Percentiles rank a stretch among this genome's conserved stretches.
Conservation (phyloP, 495 filamentous ascomycete genomes). For the Jackrogersella minutella region DNA sequence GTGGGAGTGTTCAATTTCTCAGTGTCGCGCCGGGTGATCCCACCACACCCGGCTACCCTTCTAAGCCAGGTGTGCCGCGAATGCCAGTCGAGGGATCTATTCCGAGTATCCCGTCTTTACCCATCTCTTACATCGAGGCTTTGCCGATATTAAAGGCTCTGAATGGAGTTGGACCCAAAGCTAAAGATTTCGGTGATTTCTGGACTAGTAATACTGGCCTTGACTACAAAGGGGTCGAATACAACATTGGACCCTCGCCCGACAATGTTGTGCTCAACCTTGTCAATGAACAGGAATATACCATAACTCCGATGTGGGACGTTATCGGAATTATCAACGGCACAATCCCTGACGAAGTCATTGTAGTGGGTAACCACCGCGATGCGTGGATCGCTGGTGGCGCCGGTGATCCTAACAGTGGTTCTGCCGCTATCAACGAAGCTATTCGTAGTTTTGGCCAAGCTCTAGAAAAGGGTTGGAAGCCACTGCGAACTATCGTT, state of each 20-base stretch:
- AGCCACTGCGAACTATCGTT: conserved; percentile 87
- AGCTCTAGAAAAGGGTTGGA: conserved; percentile 82
- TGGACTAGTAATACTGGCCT: conserved; percentile 79
- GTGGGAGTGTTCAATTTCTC: conserved; percentile 88
- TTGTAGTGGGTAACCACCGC: conserved; percentile 94
- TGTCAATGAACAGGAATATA: conserved; percentile 87
- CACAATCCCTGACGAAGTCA: conserved; percentile 79
- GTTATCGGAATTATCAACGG: conserved; percentile 95
- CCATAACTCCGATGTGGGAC: conserved; percentile 90
- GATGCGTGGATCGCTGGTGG: conserved; percentile 95
- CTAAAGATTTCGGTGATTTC: conserved; percentile 74
- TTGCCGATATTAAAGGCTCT: conserved; percentile 86
- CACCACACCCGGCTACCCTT: conserved; percentile 94
- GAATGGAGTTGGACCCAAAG: conserved; percentile 85
- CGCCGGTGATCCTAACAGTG: conserved; percentile 86
- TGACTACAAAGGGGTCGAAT: conserved; percentile 82
- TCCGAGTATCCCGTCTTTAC: conserved; percentile 88
- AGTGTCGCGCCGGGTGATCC: conserved; percentile 70
- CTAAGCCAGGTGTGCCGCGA: conserved; percentile 86
- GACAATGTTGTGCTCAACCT: conserved; percentile 79
- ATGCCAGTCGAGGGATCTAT: conserved; percentile 71
- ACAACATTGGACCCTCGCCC: conserved; percentile 90
- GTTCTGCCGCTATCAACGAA: conserved; percentile 89
- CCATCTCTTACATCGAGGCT: conserved; percentile 88
- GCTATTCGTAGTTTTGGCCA: conserved; percentile 83